These are phyloP conservation scores for Eucalyptus erythrocorys DNA, from an alignment of 345 rosid genomes.

Conservation along the genomic window DNA sequence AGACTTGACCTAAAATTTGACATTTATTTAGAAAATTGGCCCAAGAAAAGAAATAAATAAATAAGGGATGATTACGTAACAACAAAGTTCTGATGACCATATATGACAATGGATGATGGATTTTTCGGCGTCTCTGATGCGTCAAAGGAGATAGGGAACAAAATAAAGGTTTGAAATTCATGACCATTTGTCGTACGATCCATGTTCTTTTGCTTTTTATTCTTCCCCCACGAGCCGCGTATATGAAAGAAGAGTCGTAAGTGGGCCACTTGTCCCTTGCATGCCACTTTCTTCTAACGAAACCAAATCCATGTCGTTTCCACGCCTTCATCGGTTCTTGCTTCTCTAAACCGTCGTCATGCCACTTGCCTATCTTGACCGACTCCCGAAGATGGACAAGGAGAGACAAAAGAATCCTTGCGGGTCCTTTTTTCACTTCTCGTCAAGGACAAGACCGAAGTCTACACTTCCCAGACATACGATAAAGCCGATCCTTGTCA, in stretches of 20 bases:
- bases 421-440: neutral
- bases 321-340: too few relatives aligned
- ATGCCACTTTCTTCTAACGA: neutral
- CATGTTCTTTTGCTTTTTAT: neutral
- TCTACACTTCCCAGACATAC: neutral
- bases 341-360: neutral
- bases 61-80: neutral
- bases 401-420: neutral
- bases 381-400: neutral
- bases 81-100: neutral
- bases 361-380: neutral
- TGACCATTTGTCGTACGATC: neutral
- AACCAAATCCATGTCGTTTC: neutral
- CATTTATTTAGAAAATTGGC: too few relatives aligned
- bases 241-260: neutral
- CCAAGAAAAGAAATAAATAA: accelerated
- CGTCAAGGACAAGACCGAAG: neutral
- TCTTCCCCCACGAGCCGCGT: too few relatives aligned
- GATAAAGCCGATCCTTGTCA: neutral
- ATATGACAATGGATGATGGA: neutral
- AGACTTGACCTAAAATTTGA: too few relatives aligned
- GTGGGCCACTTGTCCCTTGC: neutral
- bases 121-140: neutral
- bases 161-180: neutral
- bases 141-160: neutral